phyloP scores from a whole-genome alignment of 2,329 filamentous ascomycete genomes.

The Botryotinia calthae region DNA sequence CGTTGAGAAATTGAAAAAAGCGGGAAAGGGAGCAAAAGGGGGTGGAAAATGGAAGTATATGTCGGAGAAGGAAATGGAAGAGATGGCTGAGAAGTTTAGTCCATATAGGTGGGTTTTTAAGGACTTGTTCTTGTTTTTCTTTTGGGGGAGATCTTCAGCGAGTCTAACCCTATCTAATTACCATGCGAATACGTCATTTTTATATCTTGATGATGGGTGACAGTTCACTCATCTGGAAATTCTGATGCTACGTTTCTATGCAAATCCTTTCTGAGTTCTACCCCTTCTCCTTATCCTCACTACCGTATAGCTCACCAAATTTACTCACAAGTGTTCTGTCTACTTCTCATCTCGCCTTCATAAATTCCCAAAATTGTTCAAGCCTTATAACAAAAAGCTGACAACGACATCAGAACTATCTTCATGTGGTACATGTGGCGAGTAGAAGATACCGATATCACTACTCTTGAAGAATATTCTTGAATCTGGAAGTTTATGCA shows the following conservation, averaged over 20 bases:
- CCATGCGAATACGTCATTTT: neutral
- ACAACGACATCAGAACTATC: slow-evolving; percentile 57
- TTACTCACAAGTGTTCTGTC: neutral
- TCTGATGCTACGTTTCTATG: neutral
- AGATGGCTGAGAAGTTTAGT: slow-evolving; percentile 73
- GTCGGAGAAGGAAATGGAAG: slow-evolving; percentile 87
- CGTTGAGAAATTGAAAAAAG: slow-evolving; percentile 73
- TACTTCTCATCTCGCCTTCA: neutral
- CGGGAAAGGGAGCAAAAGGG: slow-evolving; percentile 52
- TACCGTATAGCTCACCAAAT: neutral
- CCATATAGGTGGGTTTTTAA: slow-evolving; percentile 64
- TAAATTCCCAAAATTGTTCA: neutral
- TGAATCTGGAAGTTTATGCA: neutral
- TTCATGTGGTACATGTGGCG: slow-evolving; percentile 99
- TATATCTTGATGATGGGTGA: neutral
- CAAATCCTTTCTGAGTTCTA: neutral
- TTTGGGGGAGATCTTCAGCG: neutral
- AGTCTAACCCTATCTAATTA: neutral
- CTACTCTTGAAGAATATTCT: slow-evolving; percentile 47
- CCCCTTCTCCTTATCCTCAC: neutral
- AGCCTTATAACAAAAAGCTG: neutral
- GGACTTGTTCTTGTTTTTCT: neutral
- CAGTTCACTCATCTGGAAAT: neutral
- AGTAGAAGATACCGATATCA: slow-evolving; percentile 75
- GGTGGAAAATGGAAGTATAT: slow-evolving; percentile 96